Conservation (phyloP, 768 basidiomycete genomes). For the Suillus variegatus region DNA sequence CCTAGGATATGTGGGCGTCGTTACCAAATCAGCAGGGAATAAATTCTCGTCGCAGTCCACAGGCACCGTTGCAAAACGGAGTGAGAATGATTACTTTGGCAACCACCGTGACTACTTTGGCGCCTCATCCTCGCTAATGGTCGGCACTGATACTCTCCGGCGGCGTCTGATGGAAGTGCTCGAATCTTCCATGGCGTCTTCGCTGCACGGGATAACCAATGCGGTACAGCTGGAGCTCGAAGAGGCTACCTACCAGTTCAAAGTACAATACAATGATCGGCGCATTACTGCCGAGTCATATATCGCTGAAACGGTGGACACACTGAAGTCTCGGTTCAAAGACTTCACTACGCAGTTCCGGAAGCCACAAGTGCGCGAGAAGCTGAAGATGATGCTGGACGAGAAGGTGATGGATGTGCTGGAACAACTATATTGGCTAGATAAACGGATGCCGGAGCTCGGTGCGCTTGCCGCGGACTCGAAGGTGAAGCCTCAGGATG, state of each 20-base stretch:
- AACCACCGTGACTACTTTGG: conserved; percentile 64
- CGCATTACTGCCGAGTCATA: conserved; percentile 95
- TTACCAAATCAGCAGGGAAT: conserved; percentile 76
- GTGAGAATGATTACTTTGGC: conserved; percentile 70
- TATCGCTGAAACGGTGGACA: conserved; percentile 95
- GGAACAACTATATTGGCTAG: conserved; percentile 96
- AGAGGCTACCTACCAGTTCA: conserved; percentile 98
- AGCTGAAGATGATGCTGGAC: conserved; percentile 91
- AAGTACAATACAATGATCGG: conserved; percentile 97
- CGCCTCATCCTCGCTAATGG: conserved; percentile 68
- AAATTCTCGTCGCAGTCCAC: conserved; percentile 50
- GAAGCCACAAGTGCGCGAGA: conserved; percentile 65
- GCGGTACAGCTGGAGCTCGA: conserved; percentile 97
- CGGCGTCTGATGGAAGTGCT: conserved; percentile 94
- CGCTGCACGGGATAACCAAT: conserved; percentile 91
- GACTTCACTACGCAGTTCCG: conserved; percentile 83
- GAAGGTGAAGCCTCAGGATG: conserved; percentile 67
- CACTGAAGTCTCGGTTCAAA: conserved; percentile 87
- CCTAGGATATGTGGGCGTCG: conserved; percentile 95
- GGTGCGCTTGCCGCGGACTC: conserved; percentile 67
- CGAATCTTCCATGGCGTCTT: conserved; percentile 96
- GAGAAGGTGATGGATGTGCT: conserved; percentile 97
- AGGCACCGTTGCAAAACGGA: conserved; percentile 50
- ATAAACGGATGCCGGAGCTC: conserved; percentile 82
- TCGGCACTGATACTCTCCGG: conserved; percentile 89